Evolutionary conservation across 176 grass and related monocot genomes (phyloP).

Genomic region (Chrysopogon serrulatus): DNA sequence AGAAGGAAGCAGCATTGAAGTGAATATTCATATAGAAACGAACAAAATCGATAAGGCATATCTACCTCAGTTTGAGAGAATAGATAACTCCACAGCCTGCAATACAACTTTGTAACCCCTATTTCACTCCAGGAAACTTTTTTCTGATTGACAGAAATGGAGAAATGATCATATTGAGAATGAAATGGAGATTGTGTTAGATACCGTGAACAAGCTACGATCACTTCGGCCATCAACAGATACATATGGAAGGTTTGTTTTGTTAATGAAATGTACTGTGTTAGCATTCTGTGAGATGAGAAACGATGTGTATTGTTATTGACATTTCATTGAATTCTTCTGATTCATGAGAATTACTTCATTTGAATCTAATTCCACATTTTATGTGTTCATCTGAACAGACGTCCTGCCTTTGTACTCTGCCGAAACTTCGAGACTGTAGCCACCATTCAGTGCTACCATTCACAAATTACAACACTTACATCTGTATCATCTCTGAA

Average conservation of each 20-base stretch:
- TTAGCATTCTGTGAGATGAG: background rate
- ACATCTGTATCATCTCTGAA: conserved; percentile 51
- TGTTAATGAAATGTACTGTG: background rate
- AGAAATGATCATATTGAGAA: conserved; percentile 49
- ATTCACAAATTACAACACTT: conserved; percentile 43
- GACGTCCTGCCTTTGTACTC: conserved; percentile 45
- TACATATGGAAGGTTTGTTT: conserved; percentile 42
- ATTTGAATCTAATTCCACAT: background rate
- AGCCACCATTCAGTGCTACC: conserved; percentile 30
- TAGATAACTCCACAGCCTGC: background rate
- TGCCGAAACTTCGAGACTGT: conserved; percentile 24
- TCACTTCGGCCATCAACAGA: conserved; percentile 45
- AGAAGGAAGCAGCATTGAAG: background rate
- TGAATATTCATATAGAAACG: background rate
- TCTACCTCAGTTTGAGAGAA: background rate
- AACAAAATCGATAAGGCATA: background rate
- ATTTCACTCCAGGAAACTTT: background rate
- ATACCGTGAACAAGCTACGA: conserved; percentile 45
- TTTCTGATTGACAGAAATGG: conserved; percentile 40
- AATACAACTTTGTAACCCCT: background rate
- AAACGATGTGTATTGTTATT: background rate
- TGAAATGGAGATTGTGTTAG: conserved; percentile 50
- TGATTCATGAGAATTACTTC: background rate
- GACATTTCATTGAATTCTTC: background rate
- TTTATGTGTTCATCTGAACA: conserved; percentile 10